Conservation (phyloP, 192 early-diverging fungal species). For the Spinellus fusiger region DNA sequence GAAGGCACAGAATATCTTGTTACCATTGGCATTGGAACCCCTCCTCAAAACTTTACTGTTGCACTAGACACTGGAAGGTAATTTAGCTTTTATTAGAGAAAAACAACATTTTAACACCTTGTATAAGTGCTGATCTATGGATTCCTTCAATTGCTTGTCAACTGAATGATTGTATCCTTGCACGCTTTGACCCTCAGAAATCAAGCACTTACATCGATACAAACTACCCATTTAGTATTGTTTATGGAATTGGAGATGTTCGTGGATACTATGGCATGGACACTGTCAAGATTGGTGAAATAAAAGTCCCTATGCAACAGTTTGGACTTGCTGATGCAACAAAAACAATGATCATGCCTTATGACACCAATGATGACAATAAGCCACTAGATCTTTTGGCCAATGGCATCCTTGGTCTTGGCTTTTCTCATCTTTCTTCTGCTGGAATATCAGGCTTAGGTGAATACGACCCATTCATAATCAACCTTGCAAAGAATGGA, state of each 20-base stretch:
- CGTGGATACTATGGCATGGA: slow-evolving; percentile 17
- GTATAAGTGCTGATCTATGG: slow-evolving; percentile 23
- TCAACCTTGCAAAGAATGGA: slow-evolving; percentile 5
- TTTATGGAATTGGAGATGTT: slow-evolving; percentile 23
- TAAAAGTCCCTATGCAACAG: slow-evolving; percentile 1
- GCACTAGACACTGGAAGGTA: slow-evolving; percentile 27
- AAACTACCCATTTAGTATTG: slow-evolving; percentile 6
- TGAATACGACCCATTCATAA: slow-evolving; percentile 18
- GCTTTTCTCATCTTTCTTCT: slow-evolving; percentile 1
- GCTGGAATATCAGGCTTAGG: not conserved
- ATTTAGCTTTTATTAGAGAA: not conserved
- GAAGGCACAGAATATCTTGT: slow-evolving; percentile 19
- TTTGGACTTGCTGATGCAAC: slow-evolving; percentile 21
- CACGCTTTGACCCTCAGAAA: slow-evolving; percentile 16
- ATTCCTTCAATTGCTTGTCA: slow-evolving; percentile 15
- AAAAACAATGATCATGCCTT: slow-evolving; percentile 6
- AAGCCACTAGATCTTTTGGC: not conserved
- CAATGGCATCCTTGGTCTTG: slow-evolving; percentile 26
- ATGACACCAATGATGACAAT: not conserved
- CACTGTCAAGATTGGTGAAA: slow-evolving; percentile 4
- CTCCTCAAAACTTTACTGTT: slow-evolving; percentile 20
- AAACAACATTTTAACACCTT: slow-evolving; percentile 1
- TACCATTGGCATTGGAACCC: slow-evolving; percentile 15
- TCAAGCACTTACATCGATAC: slow-evolving; percentile 13
- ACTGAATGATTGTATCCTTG: slow-evolving; percentile 1